phyloP scores from a whole-genome alignment of 2,329 filamentous ascomycete species.

The Phoma sp. region DNA sequence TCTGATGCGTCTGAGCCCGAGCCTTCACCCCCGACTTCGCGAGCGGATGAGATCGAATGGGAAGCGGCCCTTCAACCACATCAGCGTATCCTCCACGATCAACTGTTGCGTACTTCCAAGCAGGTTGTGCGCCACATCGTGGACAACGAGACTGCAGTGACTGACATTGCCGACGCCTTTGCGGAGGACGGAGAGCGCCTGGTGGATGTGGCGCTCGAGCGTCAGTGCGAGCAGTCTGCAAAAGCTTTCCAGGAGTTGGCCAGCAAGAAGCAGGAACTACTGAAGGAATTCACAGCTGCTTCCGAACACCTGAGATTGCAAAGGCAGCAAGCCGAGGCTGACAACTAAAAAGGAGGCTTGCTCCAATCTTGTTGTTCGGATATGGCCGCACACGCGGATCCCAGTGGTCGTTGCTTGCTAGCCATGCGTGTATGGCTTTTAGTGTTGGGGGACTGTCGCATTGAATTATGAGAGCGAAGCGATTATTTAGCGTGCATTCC shows the following conservation, averaged over 20 bases:
- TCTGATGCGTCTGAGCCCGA: conserved; percentile 31
- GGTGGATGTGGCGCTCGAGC: conserved; percentile 50
- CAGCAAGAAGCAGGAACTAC: conserved; percentile 30
- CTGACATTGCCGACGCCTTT: conserved; percentile 53
- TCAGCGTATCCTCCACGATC: conserved; percentile 48
- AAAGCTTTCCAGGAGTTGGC: conserved; percentile 28
- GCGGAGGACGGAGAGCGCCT: conserved; percentile 51
- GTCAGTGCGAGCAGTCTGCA: conserved; percentile 49
- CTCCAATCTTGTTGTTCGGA: too few species aligned
- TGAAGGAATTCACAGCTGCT: conserved; percentile 22
- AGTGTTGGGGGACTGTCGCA: too few species aligned
- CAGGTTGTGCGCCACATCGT: conserved; percentile 54
- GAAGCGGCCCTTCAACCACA: conserved; percentile 47
- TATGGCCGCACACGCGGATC: too few species aligned
- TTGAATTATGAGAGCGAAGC: too few species aligned
- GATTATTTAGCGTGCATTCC: background rate
- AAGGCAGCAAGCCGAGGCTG: conserved; percentile 7
- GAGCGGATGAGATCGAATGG: conserved; percentile 47
- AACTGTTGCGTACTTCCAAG: conserved; percentile 50
- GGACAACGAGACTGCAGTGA: conserved; percentile 53
- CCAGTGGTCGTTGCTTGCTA: too few species aligned
- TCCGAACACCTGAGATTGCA: conserved; percentile 17
- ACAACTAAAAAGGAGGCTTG: background rate
- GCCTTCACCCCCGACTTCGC: conserved; percentile 24
- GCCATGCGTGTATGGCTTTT: too few species aligned